A percentile compares a stretch with the other conserved stretches of the same genome.
These are phyloP conservation scores for Elsinoe arachidis DNA, from an alignment of 2,329 filamentous ascomycete species.

Conservation along the genomic window DNA sequence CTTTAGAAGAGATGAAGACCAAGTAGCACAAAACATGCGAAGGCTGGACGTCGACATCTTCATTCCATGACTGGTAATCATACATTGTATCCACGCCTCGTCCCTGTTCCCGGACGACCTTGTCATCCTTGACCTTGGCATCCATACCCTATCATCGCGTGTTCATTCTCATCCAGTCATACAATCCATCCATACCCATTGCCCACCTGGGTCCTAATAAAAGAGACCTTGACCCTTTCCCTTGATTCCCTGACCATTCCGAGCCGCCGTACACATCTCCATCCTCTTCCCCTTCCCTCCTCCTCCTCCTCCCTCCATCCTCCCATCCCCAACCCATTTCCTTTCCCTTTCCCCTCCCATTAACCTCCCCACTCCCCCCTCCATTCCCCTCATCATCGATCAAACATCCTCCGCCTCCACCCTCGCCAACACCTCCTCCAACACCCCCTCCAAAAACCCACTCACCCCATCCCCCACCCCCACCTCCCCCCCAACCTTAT, in stretches of 20 bases:
- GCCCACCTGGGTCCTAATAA: too few relatives aligned
- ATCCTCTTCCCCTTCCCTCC: not conserved
- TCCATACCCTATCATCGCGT: not conserved
- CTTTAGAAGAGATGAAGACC: too few relatives aligned
- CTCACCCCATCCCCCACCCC: constrained; percentile 89
- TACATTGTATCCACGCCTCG: not conserved
- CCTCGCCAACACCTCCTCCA: constrained; percentile 87
- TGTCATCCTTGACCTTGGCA: not conserved
- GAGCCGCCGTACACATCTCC: too few relatives aligned
- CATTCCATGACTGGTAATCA: not conserved
- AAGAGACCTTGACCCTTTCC: too few relatives aligned
- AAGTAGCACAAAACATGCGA: too few relatives aligned
- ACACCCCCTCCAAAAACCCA: constrained; percentile 79
- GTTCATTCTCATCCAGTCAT: constrained; percentile 1
- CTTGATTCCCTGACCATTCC: too few relatives aligned
- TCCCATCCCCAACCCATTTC: not conserved
- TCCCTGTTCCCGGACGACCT: not conserved
- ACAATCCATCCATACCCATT: not conserved
- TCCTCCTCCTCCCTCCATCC: not conserved
- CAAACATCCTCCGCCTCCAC: constrained; percentile 76
- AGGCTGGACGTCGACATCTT: too few relatives aligned
- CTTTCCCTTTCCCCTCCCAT: constrained; percentile 34
- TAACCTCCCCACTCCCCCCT: constrained; percentile 34
- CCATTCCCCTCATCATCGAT: constrained; percentile 36
- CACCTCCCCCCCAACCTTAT: constrained; percentile 68